Base-by-base conservation (phyloP, 305 asterid species). In the Lippia alba region DNA sequence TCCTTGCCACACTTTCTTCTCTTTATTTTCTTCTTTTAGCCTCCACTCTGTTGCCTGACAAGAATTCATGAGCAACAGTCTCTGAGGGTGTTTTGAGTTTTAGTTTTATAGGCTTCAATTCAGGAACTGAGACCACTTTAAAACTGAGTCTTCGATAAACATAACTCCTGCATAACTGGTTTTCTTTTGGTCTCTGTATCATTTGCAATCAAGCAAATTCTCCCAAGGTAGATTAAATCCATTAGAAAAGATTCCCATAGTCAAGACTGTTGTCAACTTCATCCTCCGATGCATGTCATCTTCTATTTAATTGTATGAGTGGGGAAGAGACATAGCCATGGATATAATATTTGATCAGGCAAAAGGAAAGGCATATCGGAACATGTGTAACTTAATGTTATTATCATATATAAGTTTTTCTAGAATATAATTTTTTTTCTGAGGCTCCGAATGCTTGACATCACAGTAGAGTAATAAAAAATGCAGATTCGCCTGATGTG, bases 331-430 rank as follows among this genome's bases (percentile, higher is more conserved):
- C 56, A 68, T 16, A 18, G 18, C 19, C 40, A 55, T 2, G 20
- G 46, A 49, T 44, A 69, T 69, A 14, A 12, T 18, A 48, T 66
- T 49, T 32, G 6, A 69, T 20, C 32, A 49, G 64, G 50, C 51
- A 58, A 44, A 58, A 17, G 55, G 46, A 17, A 67, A 8, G 12
- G 10, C 70, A 15, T 8, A 59, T 48, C 3, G 5, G 9, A 15
- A 45, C 32, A 10, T 45, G 20, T 20, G 8, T 19, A 69, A 44
- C 45, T 11, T 10, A 44, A 58, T 16, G 30, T 15, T 24, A 24
- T 24, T 24, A 24, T 24, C 30, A 24, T 24, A 24, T 24, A 24
- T 24, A 24, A 24, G 30, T 24, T 24, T 24, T 24, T 24, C 30
- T 24, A 24, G 30, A 1, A 24, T 3, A 24, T 24, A 24, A 24